Base-by-base conservation (phyloP, 2,329 filamentous ascomycete genomes). In the Neofusicoccum sp. region DNA sequence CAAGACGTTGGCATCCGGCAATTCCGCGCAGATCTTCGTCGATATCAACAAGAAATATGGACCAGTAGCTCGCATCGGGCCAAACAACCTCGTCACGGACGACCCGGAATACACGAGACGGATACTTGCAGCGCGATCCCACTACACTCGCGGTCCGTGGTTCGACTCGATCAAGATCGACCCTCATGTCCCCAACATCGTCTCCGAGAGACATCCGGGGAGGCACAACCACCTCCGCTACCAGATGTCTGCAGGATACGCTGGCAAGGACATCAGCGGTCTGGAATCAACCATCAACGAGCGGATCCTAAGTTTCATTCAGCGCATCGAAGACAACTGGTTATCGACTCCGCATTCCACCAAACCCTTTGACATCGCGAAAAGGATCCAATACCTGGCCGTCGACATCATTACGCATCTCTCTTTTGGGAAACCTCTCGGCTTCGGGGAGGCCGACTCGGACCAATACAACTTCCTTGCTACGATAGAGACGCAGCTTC, bases 11-110 rank as follows among this genome's bases (percentile, higher is more conserved):
- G n/a, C n/a, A n/a, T n/a, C 34, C 7, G 34, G 34, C 7, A 38
- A 38, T 14, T 38, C 34, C 14, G 34, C 34, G 34, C 34, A 38
- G 34, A 38, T 14, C 7, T 38, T 38, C 34, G 34, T 38, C 34
- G 34, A 38, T 14, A 14, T 38, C 34, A 38, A 38, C 34, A 14
- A 7, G 14, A 38, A 38, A 14, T 38, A 38, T 14, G 76, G 75
- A 26, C 70, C 74, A 9, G 73, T 79, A 59, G 77, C 76, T 64
- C 61, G 80, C 31, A 72, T 80, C 16, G 76, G 78, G 0, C 80
- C 82, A 3, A 80, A 78, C 20, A 67, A 81, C 53, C 71, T 84
- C 45, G 67, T 82, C 59, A 82, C 81, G 0, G 78, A 78, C 4
- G 80, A 80, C 41, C 73, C 80, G 0, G 78, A 82, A 30, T 69